Base-by-base conservation (phyloP, 257 asterid species). In the Solanum clarkiae region DNA sequence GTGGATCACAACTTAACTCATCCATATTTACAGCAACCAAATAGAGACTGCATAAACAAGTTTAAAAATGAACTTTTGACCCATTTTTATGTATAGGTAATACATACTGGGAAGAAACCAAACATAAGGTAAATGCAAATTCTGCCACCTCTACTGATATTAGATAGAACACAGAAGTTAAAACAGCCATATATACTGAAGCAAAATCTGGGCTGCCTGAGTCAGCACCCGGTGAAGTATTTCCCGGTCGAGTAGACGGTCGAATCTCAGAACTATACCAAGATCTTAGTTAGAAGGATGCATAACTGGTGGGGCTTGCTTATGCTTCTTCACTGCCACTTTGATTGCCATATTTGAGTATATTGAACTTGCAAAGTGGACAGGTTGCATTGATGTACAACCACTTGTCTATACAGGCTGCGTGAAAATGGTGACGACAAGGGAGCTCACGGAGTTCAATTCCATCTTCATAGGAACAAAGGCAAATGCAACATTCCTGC, bases 401-500 rank as follows among this genome's bases (percentile, higher is more conserved):
- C 99, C 99, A 97, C 90, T 95, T 97, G 90, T 97, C 99, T 75
- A 97, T 92, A 93, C 99, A 97, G 56, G 92, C 89, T 3, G 93
- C 71, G 83, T 97, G 99, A 57, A 97, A 97, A 88, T 97, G 98
- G 90, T 97, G 99, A 44, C 90, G 97, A 82, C 99, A 97, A 51
- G 98, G 99, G 85, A 97, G 98, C 86, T 97, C 97, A 17, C 98
- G 98, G 69, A 97, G 89, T 84, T 97, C 99, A 40, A 91, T 85
- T 82, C 99, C 99, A 87, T 97, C 99, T 4, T 97, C 98, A 9
- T 97, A 97, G 24, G 94, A 65, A 82, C 97, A 90, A 20, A 97
- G 93, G 93, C 99, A 97, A 66, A 97, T 93, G 89, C 99, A 97
- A 63, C 99, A 97, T 92, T 97, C 99, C 99, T 97, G 88, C 87